Evolutionary conservation across 192 early-diverging fungal genomes (phyloP).

Genomic region (Entophlyctis luteolus): DNA sequence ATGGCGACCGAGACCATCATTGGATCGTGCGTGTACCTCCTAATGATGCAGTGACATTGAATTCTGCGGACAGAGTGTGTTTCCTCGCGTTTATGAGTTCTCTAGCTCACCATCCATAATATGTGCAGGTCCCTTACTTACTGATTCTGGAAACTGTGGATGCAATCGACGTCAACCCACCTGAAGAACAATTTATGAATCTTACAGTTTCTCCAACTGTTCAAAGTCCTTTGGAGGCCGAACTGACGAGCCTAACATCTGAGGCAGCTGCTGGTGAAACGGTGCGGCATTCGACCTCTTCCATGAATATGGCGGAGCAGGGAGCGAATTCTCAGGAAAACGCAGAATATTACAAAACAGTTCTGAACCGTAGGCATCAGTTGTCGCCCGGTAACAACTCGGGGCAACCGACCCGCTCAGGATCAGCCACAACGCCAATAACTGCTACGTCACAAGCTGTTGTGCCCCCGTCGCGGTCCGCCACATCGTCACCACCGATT

Average conservation of each 20-base stretch:
- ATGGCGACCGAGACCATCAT: slow-evolving; percentile 67
- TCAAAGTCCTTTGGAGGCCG: too few species aligned
- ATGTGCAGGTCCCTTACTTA: slow-evolving; percentile 79
- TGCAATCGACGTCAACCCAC: slow-evolving; percentile 43
- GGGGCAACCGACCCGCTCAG: neutral
- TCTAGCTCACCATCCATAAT: too few species aligned
- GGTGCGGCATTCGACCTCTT: neutral
- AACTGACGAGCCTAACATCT: too few species aligned
- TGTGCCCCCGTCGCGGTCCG: neutral
- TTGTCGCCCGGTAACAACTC: slow-evolving; percentile 8
- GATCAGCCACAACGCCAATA: neutral
- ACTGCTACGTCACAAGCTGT: too few species aligned
- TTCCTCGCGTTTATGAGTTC: too few species aligned
- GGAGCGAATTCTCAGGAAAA: slow-evolving; percentile 19
- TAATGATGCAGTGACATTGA: slow-evolving; percentile 88
- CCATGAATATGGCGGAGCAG: slow-evolving; percentile 6
- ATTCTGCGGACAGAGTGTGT: slow-evolving; percentile 93
- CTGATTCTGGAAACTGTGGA: slow-evolving; percentile 86
- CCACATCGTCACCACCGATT: neutral
- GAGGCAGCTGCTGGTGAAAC: too few species aligned
- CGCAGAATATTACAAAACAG: slow-evolving; percentile 23
- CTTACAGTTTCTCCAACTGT: too few species aligned
- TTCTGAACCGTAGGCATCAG: slow-evolving; percentile 11
- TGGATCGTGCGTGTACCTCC: slow-evolving; percentile 88
- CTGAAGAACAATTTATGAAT: neutral